Conservation (phyloP, 495 filamentous ascomycete species). For the Trichoderma reesei region DNA sequence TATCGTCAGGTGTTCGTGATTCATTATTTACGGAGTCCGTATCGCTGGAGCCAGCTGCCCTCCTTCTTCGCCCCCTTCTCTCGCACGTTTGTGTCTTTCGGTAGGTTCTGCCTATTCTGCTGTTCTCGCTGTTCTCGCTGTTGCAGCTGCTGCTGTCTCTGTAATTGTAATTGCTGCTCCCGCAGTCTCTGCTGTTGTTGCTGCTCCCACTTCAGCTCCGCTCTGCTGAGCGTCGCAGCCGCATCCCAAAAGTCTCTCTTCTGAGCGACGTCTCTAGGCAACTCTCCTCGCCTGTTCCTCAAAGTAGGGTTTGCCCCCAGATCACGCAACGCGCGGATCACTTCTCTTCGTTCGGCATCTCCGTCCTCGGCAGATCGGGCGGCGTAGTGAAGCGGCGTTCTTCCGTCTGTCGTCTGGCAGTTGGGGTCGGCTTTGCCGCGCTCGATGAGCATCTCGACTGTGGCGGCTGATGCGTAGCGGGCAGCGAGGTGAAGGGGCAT, state of each 20-base stretch:
- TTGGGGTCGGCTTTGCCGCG: conserved; percentile 7
- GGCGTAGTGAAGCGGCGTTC: conserved; percentile 10
- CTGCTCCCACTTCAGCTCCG: conserved; percentile 6
- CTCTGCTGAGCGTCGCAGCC: conserved; percentile 6
- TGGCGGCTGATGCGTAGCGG: background rate
- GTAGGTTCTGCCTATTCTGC: background rate
- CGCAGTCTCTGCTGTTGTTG: background rate
- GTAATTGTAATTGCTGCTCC: background rate
- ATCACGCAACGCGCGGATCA: conserved; percentile 8
- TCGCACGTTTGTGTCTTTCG: background rate
- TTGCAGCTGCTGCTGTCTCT: background rate
- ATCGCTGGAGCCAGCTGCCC: conserved; percentile 6
- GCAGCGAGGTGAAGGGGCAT: conserved; percentile 27
- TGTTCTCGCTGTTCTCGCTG: background rate
- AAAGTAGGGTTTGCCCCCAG: background rate
- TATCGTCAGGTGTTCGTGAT: background rate
- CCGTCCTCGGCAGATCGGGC: conserved; percentile 8
- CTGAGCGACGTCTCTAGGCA: conserved; percentile 8
- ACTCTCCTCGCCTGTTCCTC: background rate
- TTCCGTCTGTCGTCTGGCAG: conserved; percentile 4
- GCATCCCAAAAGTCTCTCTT: conserved; percentile 11
- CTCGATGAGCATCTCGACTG: conserved; percentile 10
- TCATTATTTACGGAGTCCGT: background rate
- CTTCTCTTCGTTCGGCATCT: conserved; percentile 7
- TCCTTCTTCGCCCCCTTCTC: background rate